Base-by-base conservation (phyloP, 2,329 filamentous ascomycete genomes). In the Aspergillus sclerotialis region DNA sequence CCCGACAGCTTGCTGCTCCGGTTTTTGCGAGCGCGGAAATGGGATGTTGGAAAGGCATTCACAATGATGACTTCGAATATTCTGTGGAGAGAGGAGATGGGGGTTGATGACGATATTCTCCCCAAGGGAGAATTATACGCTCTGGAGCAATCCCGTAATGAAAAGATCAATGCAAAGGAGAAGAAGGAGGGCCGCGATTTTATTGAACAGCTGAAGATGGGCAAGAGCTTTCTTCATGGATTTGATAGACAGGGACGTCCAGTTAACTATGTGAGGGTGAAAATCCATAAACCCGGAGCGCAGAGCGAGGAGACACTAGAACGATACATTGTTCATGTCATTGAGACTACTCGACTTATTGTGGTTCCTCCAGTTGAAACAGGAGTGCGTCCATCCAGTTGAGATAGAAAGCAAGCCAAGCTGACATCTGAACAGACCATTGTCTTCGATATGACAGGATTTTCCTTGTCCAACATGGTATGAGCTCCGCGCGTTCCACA, bases 391-490 rank as follows among this genome's bases (percentile, higher is more conserved):
- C 13, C 10, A 13, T 7, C 6, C 12, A 19, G 1, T 29, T 18
- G 18, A 26, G 27, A 36, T 42, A 27, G 36, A 23, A n/a, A 27
- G 13, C 28, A 52, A 39, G 9, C 39, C 14, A 28, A 36, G 21
- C 50, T 56, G 33, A 58, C 19, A 40, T 14, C 2, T 21, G 24
- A 2, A 25, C 18, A 93, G 85, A 89, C 84, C 18, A 76, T 96
- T 42, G 65, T 96, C 23, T 96, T 98, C 53, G 90, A 98, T 58
- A 88, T 96, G 85, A 93, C 85, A 2, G 79, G 81, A 32, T 96
- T 96, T 59, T 84, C 83, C 8, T 74, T 95, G 66, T 84, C 89
- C 9, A 96, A 98, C 63, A 95, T 96, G 92, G 78, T 80, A 62
- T 52, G 68, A n/a, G 15, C 2, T 17, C 14, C 1, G 12, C 5